Percentiles rank a stretch among this genome's conserved stretches.
Conservation (phyloP, 345 rosid genomes). For the Dipteronia dyeriana region DNA sequence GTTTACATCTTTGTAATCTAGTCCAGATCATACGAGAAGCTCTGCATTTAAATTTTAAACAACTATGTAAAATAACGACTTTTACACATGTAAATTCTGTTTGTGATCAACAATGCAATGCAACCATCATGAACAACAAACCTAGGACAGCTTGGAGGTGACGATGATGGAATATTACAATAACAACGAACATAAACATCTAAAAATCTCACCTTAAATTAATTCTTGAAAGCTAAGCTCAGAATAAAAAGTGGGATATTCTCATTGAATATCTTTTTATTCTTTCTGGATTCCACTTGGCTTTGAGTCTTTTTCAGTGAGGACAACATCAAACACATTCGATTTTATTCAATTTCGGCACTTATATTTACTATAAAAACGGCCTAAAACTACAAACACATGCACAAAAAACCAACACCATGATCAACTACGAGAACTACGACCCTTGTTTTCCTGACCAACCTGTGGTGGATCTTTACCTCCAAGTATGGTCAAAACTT, state of each 20-base stretch:
- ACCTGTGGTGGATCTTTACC: slow-evolving; percentile 59
- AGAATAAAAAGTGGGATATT: slow-evolving; percentile 28
- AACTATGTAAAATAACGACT: too few relatives aligned
- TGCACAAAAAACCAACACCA: slow-evolving; percentile 7
- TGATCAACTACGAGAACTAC: slow-evolving; percentile 50
- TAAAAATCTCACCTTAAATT: not conserved
- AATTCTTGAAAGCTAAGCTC: not conserved
- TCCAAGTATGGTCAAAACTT: slow-evolving; percentile 52
- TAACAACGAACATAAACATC: not conserved
- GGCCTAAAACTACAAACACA: not conserved
- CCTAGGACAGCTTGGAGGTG: not conserved
- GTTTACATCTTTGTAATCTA: not conserved
- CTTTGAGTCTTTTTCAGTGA: slow-evolving; percentile 3
- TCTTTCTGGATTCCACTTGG: slow-evolving; percentile 1
- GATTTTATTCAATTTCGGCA: not conserved
- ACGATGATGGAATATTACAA: not conserved
- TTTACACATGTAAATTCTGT: not conserved
- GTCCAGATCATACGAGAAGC: not conserved
- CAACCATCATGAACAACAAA: not conserved
- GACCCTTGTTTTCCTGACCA: slow-evolving; percentile 63
- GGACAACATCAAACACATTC: not conserved
- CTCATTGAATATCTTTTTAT: slow-evolving; percentile 30
- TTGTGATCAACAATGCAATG: not conserved
- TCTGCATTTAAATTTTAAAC: too few relatives aligned
- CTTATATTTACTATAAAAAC: not conserved